phyloP scores from a whole-genome alignment of 1,284 basidiomycete species.

The Fomitopsis betulina region DNA sequence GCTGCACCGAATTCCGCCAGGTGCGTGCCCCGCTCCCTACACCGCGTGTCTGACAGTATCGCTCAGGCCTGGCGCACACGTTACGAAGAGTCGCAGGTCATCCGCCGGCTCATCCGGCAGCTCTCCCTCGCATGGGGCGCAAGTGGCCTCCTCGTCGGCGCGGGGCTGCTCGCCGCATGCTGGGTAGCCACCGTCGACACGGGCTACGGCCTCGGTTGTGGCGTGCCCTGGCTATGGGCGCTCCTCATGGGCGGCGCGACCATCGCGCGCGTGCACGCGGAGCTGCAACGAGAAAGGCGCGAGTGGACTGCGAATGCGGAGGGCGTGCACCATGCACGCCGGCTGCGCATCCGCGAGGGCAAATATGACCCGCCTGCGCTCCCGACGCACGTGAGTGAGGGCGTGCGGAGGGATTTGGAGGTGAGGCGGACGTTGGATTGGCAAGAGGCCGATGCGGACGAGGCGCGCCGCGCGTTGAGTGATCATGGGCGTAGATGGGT shows the following conservation, averaged over 20 bases:
- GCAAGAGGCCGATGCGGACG: background rate
- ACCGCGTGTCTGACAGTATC: background rate
- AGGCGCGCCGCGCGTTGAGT: background rate
- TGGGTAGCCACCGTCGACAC: slow-evolving; percentile 25
- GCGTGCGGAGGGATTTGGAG: background rate
- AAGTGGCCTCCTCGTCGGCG: slow-evolving; percentile 21
- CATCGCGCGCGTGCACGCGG: slow-evolving; percentile 15
- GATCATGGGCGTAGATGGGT: background rate
- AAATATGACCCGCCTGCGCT: background rate
- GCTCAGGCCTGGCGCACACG: slow-evolving; percentile 25
- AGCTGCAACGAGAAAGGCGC: slow-evolving; percentile 18
- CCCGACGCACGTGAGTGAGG: background rate
- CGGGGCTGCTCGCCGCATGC: slow-evolving; percentile 21
- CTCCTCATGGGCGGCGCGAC: slow-evolving; percentile 17
- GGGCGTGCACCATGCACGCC: background rate
- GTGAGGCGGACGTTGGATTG: background rate
- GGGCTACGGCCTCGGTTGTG: slow-evolving; percentile 28
- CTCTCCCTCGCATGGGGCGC: slow-evolving; percentile 25
- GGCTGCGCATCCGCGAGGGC: background rate
- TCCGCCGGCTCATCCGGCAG: slow-evolving; percentile 25
- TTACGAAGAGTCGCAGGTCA: slow-evolving; percentile 26
- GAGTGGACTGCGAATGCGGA: slow-evolving; percentile 15
- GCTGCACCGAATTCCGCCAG: slow-evolving; percentile 28
- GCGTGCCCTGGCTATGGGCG: slow-evolving; percentile 30
- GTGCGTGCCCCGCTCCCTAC: background rate